Conservation (phyloP, 148 eudicot genomes). For the Polygonum maritimum region DNA sequence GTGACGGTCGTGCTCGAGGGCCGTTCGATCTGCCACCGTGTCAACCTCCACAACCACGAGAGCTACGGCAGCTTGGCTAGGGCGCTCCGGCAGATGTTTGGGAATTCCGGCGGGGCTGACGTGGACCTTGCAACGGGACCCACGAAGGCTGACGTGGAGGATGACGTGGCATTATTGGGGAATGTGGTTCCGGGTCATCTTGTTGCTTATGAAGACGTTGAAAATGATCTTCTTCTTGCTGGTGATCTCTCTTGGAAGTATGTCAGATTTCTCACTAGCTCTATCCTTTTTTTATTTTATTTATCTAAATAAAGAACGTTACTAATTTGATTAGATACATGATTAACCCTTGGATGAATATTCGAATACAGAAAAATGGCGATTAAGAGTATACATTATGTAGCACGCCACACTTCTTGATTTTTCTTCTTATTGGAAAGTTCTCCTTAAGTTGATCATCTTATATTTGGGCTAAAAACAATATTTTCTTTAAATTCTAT, state of each 20-base stretch:
- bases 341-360: not conserved
- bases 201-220: conserved; percentile 80
- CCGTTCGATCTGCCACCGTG: conserved; percentile 71
- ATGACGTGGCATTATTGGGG: conserved; percentile 37
- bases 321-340: not conserved
- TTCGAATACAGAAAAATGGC: not conserved
- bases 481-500: no score
- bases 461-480: no score
- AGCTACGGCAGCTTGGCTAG: conserved; percentile 57
- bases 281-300: not conserved
- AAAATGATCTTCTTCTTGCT: conserved; percentile 83
- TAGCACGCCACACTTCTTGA: not conserved
- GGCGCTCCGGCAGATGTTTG: conserved; percentile 57
- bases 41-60: conserved; percentile 51
- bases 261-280: conserved; percentile 1
- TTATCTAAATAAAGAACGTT: no score
- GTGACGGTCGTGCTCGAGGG: conserved; percentile 90
- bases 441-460: not conserved
- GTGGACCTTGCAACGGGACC: not conserved
- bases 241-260: conserved; percentile 93
- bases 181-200: conserved; percentile 76
- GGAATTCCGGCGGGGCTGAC: conserved; percentile 17
- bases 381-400: not conserved
- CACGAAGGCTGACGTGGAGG: not conserved
- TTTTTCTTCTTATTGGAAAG: not conserved